These are phyloP conservation scores for Vairimorpha ceranae DNA, from an alignment of 371 early-diverging fungal genomes.

Conservation along the genomic window DNA sequence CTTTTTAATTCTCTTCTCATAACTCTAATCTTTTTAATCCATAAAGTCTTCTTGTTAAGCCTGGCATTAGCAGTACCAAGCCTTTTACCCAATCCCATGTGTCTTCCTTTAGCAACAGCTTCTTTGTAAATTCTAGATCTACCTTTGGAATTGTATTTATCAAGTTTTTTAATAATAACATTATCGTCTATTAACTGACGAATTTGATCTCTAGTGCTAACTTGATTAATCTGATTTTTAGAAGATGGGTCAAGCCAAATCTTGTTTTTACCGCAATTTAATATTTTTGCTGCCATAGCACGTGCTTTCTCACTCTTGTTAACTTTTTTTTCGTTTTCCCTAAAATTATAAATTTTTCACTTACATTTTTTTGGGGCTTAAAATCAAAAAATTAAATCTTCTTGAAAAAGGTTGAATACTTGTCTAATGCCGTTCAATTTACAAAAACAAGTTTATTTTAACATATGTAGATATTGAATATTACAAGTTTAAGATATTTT, in stretches of 20 bases:
- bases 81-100: constrained; percentile 93
- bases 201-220: constrained; percentile 83
- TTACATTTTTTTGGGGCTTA: constrained; percentile 36
- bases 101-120: constrained; percentile 95
- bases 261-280: constrained; percentile 95
- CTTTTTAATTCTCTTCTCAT: constrained; percentile 88
- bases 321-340: constrained; percentile 43
- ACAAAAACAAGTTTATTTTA: too few species aligned
- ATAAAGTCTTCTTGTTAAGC: constrained; percentile 85
- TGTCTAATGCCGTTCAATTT: too few species aligned
- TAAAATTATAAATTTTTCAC: constrained; percentile 37
- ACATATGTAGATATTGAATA: too few species aligned
- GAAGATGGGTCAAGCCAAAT: constrained; percentile 99
- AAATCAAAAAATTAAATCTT: neutral
- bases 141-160: constrained; percentile 81
- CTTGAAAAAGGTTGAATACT: too few species aligned
- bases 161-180: constrained; percentile 88
- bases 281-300: constrained; percentile 88
- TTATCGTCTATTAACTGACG: constrained; percentile 91
- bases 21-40: constrained; percentile 98
- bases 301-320: constrained; percentile 64
- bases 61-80: constrained; percentile 96
- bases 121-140: constrained; percentile 80
- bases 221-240: constrained; percentile 80
- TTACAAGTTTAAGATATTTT: too few species aligned